Conservation (phyloP, 139 green algal genomes). For the Coelastrella sp. region DNA sequence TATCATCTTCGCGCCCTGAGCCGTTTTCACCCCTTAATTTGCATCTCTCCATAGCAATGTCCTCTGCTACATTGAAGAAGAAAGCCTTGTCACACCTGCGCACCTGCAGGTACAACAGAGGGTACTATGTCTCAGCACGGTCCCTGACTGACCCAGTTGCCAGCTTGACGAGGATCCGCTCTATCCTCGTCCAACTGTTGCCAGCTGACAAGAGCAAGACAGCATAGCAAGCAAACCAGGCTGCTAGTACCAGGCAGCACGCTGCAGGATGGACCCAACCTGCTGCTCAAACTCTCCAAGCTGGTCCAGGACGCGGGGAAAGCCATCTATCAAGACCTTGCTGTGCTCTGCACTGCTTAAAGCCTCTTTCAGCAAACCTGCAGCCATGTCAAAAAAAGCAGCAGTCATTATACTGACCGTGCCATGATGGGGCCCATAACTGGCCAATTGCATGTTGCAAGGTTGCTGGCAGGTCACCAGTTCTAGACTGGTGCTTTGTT, state of each 20-base stretch:
- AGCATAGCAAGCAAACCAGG: not conserved
- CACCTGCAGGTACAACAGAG: constrained; percentile 45
- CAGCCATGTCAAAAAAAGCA: not conserved
- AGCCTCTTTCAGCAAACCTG: constrained; percentile 60
- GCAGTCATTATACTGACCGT: not conserved
- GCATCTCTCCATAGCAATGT: constrained; percentile 71
- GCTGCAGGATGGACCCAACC: constrained; percentile 37
- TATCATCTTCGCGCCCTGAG: constrained; percentile 76
- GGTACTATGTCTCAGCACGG: not conserved
- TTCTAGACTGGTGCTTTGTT: no score
- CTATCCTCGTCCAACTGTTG: no score
- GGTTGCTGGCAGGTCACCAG: no score
- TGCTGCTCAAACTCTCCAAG: constrained; percentile 72
- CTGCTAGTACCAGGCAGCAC: not conserved
- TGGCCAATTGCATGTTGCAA: no score
- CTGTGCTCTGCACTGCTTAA: constrained; percentile 44
- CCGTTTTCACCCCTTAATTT: constrained; percentile 66
- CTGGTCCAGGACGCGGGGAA: constrained; percentile 88
- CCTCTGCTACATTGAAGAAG: constrained; percentile 58
- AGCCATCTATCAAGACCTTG: constrained; percentile 86
- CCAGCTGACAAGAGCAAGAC: no score
- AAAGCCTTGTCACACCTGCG: constrained; percentile 48
- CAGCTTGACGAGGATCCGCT: no score
- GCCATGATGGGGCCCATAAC: no score
- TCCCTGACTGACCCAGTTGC: not conserved